phyloP scores from a whole-genome alignment of 371 early-diverging fungal genomes.

The Mucor saturninus region DNA sequence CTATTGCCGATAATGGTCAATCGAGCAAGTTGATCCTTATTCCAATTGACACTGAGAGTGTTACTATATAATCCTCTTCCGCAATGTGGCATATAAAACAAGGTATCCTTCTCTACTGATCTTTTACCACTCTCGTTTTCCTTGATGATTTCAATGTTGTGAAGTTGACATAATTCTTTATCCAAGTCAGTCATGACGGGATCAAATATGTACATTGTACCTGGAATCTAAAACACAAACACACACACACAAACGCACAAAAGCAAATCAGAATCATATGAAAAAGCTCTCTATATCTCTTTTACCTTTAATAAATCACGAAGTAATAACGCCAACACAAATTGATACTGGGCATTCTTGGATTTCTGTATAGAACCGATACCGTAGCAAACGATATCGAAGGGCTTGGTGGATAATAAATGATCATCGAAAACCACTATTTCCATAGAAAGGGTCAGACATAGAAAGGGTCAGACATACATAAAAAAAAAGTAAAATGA shows the following conservation, averaged over 20 bases:
- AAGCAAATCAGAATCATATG: background rate
- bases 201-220: constrained; percentile 64
- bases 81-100: constrained; percentile 81
- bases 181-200: constrained; percentile 68
- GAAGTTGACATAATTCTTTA: constrained; percentile 41
- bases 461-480: too few species aligned
- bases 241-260: background rate
- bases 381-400: constrained; percentile 68
- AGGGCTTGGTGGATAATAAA: constrained; percentile 20
- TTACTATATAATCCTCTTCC: constrained; percentile 66
- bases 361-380: constrained; percentile 66
- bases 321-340: constrained; percentile 55
- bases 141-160: constrained; percentile 45
- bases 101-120: constrained; percentile 38
- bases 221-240: constrained; percentile 34
- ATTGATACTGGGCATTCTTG: constrained; percentile 63
- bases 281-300: too few species aligned
- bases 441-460: too few species aligned
- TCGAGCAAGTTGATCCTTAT: constrained; percentile 29
- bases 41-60: constrained; percentile 67
- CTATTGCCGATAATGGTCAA: constrained; percentile 59
- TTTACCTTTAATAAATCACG: constrained; percentile 56
- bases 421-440: constrained; percentile 33
- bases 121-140: constrained; percentile 51
- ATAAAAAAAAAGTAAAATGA: too few species aligned